Conservation (phyloP, 306 rosid genomes). For the Prinsepia uniflora region DNA sequence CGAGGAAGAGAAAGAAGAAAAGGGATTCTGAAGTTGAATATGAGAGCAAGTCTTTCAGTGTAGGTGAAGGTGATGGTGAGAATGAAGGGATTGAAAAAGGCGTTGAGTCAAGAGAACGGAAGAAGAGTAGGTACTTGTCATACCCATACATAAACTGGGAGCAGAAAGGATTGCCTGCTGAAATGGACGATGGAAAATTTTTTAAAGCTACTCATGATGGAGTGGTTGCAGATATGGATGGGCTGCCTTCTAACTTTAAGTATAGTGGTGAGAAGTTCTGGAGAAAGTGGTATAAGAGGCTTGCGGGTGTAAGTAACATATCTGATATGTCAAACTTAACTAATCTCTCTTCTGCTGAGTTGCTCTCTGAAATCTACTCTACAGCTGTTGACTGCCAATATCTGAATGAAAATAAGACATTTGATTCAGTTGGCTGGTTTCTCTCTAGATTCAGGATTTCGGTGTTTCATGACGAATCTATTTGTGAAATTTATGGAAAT, state of each 20-base stretch:
- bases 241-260: slow-evolving; percentile 34
- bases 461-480: slow-evolving; percentile 51
- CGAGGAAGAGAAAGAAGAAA: slow-evolving; percentile 31
- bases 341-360: slow-evolving; percentile 38
- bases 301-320: slow-evolving; percentile 27
- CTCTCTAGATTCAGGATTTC: slow-evolving; percentile 63
- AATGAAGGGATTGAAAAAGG: slow-evolving; percentile 32
- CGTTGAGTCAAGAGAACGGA: slow-evolving; percentile 58
- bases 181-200: slow-evolving; percentile 31
- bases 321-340: slow-evolving; percentile 36
- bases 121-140: slow-evolving; percentile 78
- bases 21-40: slow-evolving; percentile 17
- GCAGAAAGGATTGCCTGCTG: slow-evolving; percentile 32
- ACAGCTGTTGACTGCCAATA: slow-evolving; percentile 57
- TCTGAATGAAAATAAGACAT: slow-evolving; percentile 35
- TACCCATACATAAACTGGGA: slow-evolving; percentile 60
- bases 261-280: slow-evolving; percentile 52
- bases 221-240: slow-evolving; percentile 18
- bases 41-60: slow-evolving; percentile 11
- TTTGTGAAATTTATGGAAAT: slow-evolving; percentile 21
- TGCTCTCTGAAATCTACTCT: slow-evolving; percentile 64
- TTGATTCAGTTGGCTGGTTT: slow-evolving; percentile 62
- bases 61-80: slow-evolving; percentile 10
- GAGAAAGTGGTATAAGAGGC: slow-evolving; percentile 59
- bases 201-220: slow-evolving; percentile 26